Evolutionary conservation across 129 eudicot genomes (phyloP), one percentile per base, ranked within the genome.

Genomic region (Flaveria bidentis): DNA sequence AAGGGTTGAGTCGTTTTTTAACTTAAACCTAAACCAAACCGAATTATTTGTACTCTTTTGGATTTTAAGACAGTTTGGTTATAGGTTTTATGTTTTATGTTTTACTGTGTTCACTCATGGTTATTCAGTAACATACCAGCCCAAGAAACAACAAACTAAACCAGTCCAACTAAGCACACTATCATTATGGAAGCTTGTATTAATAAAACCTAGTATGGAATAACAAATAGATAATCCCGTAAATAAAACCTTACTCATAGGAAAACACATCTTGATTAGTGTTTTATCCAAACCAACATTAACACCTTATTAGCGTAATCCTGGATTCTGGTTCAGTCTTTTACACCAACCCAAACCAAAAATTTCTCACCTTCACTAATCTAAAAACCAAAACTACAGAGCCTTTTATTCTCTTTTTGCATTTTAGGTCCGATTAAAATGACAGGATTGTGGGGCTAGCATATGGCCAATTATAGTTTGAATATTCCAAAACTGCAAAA

Each of bases 401-500:
- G 9, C 9, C 36, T 1, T 30, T 36, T 1, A 72, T 39, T 11
- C 22, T n/a, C 51, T 15, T 57, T 44, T 44, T 20, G 2, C 8
- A 11, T 62, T 25, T 47, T 13, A 51, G 25, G 10, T 46, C 41
- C 62, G 2, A 61, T 61, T 12, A 13, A 36, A 55, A 23, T 17
- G 13, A 5, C 16, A 6, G 18, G 33, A 42, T 18, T 67, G 72
- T 18, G 72, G 41, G 67, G 65, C 41, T 36, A 76, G 16, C 22
- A 60, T 78, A 4, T 62, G 73, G 55, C 64, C 65, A 74, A 74
- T 55, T 18, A 49, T 33, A 53, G 52, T 15, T 44, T 67, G 76
- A 74, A 74, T 74, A 80, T 80, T 80, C 75, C 84, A 74, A 74
- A 74, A 68, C 80, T 74, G 80, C 71, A 73, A 80, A 80, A 57